Base-by-base conservation (phyloP, 2,329 filamentous ascomycete genomes). In the Fusarium sp. region DNA sequence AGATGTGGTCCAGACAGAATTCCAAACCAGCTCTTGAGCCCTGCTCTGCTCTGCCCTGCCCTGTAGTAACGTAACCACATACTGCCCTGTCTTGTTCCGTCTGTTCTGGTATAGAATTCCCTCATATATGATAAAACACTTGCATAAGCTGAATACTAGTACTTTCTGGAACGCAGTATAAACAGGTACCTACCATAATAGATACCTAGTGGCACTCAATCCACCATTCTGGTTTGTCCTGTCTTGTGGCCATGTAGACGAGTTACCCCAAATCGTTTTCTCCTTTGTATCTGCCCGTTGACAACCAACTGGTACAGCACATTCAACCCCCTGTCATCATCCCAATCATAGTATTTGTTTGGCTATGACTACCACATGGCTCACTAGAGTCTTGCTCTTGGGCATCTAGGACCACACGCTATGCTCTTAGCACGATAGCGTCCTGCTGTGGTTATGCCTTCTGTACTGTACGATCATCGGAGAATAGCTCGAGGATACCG, bases 401-500 rank as follows among this genome's bases (percentile, higher is more conserved):
- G 47, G 47, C 33, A 51, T 15, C 31, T 20, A 45, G n/a, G n/a
- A 30, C 15, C 8, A 60, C 30, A 34, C 40, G 45, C 52, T 53
- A 58, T 52, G 31, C 49, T 46, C 38, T 28, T 50, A 53, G 34
- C 34, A 18, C 57, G 45, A 53, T 56, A 45, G 36, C 49, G 37
- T 50, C 26, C 28, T 41, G 49, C 36, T 18, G 16, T 40, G 42
- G 34, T 28, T 49, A 49, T 58, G 26, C 16, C 18, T 33, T 42
- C 42, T 62, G 37, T 38, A 57, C 50, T 57, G 13, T 26, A 37
- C 67, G 61, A 69, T 69, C 67, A 67, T 70, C 67, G 62, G 53
- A 70, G 57, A 70, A 65, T 57, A 65, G 54, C 67, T 60, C 67
- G 61, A 65, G 67, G 34, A 51, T 51, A 51, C 47, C 36, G 54